These are phyloP conservation scores for Salix caprea DNA, from an alignment of 345 rosid species.

Conservation along the genomic window DNA sequence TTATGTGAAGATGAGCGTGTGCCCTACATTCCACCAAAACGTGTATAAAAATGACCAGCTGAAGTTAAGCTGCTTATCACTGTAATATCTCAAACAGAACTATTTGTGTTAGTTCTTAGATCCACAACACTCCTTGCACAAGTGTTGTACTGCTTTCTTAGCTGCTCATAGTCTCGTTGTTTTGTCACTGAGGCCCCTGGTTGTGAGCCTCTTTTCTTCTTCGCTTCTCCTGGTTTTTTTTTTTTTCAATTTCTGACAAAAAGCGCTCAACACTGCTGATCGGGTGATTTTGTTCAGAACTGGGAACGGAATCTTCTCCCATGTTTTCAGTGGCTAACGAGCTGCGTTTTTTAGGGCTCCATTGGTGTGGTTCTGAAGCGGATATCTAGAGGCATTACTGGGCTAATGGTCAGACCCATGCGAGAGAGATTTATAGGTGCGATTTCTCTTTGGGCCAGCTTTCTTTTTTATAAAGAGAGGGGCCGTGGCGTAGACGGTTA, in stretches of 20 bases:
- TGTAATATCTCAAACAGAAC: background rate
- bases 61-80: background rate
- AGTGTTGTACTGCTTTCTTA: background rate
- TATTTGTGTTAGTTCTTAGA: background rate
- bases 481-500: background rate
- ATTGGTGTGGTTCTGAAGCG: too few relatives aligned
- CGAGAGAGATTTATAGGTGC: background rate
- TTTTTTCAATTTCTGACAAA: background rate
- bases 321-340: background rate
- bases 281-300: background rate
- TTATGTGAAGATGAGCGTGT: conserved; percentile 77
- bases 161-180: background rate
- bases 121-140: background rate
- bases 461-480: background rate
- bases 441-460: too few relatives aligned
- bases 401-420: background rate
- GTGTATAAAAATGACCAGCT: conserved; percentile 29
- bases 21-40: conserved; percentile 74
- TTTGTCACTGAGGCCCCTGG: background rate
- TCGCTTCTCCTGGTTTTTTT: background rate
- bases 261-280: background rate
- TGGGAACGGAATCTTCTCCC: too few relatives aligned
- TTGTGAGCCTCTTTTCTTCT: background rate
- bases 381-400: background rate
- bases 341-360: background rate